Percentiles rank a stretch among this genome's conserved stretches.
Conservation (phyloP, 495 filamentous ascomycete genomes). For the Hypoxylon subgilvum region DNA sequence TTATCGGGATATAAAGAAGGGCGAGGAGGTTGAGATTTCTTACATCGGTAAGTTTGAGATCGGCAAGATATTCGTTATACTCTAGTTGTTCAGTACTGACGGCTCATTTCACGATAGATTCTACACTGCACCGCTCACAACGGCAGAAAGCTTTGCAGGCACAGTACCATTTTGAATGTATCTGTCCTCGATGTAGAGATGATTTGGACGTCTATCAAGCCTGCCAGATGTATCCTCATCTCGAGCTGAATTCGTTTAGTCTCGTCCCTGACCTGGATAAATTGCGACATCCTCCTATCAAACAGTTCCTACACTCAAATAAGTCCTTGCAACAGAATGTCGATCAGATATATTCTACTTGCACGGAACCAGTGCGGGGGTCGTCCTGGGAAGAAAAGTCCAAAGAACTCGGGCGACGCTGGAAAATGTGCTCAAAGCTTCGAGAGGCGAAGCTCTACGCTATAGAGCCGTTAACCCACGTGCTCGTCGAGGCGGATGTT, state of each 20-base stretch:
- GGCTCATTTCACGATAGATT: slow-evolving; percentile 37
- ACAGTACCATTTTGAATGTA: slow-evolving; percentile 53
- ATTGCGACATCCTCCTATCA: slow-evolving; percentile 17
- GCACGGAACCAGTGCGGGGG: neutral
- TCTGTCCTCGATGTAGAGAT: slow-evolving; percentile 48
- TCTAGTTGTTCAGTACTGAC: slow-evolving; percentile 1
- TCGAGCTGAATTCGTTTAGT: slow-evolving; percentile 47
- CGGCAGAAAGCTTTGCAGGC: slow-evolving; percentile 43
- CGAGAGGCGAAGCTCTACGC: slow-evolving; percentile 47
- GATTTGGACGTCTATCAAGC: slow-evolving; percentile 55
- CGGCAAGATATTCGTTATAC: neutral
- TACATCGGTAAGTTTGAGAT: slow-evolving; percentile 52
- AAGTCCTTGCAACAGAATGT: slow-evolving; percentile 6
- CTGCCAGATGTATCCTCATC: slow-evolving; percentile 41
- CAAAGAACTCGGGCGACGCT: slow-evolving; percentile 35
- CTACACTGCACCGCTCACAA: slow-evolving; percentile 37
- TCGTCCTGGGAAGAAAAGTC: neutral
- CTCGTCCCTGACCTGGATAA: slow-evolving; percentile 41
- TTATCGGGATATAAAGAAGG: slow-evolving; percentile 46
- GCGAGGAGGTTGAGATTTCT: slow-evolving; percentile 57
- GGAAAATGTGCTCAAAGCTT: slow-evolving; percentile 47
- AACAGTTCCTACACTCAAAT: slow-evolving; percentile 2
- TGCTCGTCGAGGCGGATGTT: slow-evolving; percentile 36
- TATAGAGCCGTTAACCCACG: slow-evolving; percentile 45
- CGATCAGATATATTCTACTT: slow-evolving; percentile 27